Evolutionary conservation across 805 yeast genomes (phyloP).

Genomic region (Lipomyces lipofer): DNA sequence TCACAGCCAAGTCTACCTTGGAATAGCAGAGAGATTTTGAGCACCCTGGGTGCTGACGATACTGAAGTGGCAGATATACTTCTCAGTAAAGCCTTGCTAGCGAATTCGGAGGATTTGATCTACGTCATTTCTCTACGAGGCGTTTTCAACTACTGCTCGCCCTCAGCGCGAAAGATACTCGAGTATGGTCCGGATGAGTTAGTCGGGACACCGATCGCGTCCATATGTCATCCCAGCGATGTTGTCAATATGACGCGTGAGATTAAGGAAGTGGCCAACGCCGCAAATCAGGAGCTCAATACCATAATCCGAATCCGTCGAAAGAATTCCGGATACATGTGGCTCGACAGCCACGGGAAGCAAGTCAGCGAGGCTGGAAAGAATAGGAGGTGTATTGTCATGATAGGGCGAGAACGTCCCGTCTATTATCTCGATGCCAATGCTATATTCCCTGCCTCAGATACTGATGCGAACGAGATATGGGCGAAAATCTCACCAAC

Average conservation of each 20-base stretch:
- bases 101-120: constrained; percentile 13
- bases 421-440: constrained; percentile 1
- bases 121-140: constrained; percentile 22
- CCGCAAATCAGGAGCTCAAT: not conserved
- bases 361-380: constrained; percentile 7
- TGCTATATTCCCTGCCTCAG: not conserved
- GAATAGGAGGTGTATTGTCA: constrained; percentile 12
- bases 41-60: constrained; percentile 13
- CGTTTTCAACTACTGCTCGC: constrained; percentile 13
- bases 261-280: constrained; percentile 7
- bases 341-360: constrained; percentile 16
- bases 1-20: constrained; percentile 3
- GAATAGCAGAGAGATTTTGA: constrained; percentile 1
- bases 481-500: constrained; percentile 17
- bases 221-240: constrained; percentile 19
- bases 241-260: constrained; percentile 19
- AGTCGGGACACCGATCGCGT: constrained; percentile 7
- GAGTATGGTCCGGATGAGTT: constrained; percentile 22
- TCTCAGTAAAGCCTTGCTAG: constrained; percentile 12
- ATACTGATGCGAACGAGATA: not conserved
- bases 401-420: constrained; percentile 18
- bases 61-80: constrained; percentile 10
- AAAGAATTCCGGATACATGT: constrained; percentile 16
- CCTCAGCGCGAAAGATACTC: constrained; percentile 10
- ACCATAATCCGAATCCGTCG: constrained; percentile 10